A percentile compares a stretch with the other conserved stretches of the same genome.
Conservation (phyloP, 768 basidiomycete species). For the Tricholoma flavovirens region DNA sequence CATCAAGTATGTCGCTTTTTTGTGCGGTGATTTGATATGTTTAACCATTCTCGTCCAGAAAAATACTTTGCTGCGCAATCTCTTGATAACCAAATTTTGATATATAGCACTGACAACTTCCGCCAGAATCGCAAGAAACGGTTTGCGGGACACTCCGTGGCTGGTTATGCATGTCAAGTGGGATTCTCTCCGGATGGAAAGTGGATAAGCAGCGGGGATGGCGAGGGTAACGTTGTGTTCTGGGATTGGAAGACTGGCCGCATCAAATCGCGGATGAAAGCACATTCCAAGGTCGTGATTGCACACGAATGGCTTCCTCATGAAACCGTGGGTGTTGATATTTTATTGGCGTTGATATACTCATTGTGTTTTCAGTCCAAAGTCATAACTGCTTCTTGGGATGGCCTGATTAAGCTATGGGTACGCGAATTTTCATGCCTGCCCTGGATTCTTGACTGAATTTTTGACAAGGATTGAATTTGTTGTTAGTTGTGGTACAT, state of each 20-base stretch:
- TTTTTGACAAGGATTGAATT: constrained; percentile 37
- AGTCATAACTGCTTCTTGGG: constrained; percentile 96
- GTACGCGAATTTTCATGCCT: constrained; percentile 38
- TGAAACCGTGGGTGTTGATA: constrained; percentile 79
- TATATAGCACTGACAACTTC: constrained; percentile 98
- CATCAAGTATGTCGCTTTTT: constrained; percentile 65
- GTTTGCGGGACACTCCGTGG: constrained; percentile 94
- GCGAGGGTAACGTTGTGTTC: constrained; percentile 91
- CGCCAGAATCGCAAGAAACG: constrained; percentile 98
- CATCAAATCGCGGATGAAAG: constrained; percentile 84
- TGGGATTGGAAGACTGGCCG: constrained; percentile 99
- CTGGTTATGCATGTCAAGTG: constrained; percentile 95
- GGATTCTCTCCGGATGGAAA: constrained; percentile 98
- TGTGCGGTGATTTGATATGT: neutral
- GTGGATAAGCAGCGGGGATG: constrained; percentile 97
- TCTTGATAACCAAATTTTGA: constrained; percentile 95
- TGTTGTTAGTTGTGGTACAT: too few relatives aligned
- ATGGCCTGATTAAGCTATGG: constrained; percentile 97
- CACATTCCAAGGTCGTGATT: constrained; percentile 95
- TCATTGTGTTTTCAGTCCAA: constrained; percentile 61
- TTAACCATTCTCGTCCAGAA: constrained; percentile 34
- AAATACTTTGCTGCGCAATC: constrained; percentile 98
- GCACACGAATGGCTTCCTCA: constrained; percentile 98
- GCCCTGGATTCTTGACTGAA: constrained; percentile 7
- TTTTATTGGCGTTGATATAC: constrained; percentile 24